These are phyloP conservation scores for Incumbomyces delicatus DNA, from an alignment of 2,329 filamentous ascomycete genomes.

Conservation along the genomic window DNA sequence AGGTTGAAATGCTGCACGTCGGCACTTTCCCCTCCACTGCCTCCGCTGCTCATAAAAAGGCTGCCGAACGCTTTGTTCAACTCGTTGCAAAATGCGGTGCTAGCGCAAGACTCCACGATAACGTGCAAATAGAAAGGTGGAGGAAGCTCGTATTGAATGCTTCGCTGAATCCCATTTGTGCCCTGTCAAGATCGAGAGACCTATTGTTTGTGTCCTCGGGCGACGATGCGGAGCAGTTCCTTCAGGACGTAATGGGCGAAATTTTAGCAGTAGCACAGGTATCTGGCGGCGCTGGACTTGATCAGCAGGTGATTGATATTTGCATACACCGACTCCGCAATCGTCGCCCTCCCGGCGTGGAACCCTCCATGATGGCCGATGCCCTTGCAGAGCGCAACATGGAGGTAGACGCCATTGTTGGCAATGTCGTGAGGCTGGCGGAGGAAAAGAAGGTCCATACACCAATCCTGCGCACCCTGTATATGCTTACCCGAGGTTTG, in stretches of 20 bases:
- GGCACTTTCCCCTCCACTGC: constrained; percentile 38
- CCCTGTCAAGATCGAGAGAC: constrained; percentile 45
- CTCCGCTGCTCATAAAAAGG: constrained; percentile 21
- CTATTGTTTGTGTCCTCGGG: constrained; percentile 40
- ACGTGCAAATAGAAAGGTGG: constrained; percentile 51
- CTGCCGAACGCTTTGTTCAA: constrained; percentile 29
- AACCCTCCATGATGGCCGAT: constrained; percentile 44
- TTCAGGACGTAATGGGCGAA: constrained; percentile 38
- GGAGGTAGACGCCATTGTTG: constrained; percentile 44
- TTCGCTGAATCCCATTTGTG: constrained; percentile 52
- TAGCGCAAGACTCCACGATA: constrained; percentile 39
- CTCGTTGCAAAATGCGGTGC: constrained; percentile 37
- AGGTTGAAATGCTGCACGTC: constrained; percentile 40
- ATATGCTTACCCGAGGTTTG: constrained; percentile 34
- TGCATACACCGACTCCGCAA: constrained; percentile 31
- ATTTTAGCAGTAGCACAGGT: constrained; percentile 33
- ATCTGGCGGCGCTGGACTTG: constrained; percentile 29
- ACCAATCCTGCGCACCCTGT: constrained; percentile 36
- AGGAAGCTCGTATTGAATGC: constrained; percentile 53
- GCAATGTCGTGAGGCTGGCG: constrained; percentile 36
- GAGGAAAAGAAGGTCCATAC: constrained; percentile 31
- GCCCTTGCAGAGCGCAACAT: constrained; percentile 32
- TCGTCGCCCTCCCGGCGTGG: constrained; percentile 30
- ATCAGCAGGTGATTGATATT: constrained; percentile 27
- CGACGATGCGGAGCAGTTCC: constrained; percentile 21